Percentiles rank a stretch among this genome's conserved stretches.
Evolutionary conservation across 108 stramenopile species (phyloP).

Genomic region (Craspedostauros australis): DNA sequence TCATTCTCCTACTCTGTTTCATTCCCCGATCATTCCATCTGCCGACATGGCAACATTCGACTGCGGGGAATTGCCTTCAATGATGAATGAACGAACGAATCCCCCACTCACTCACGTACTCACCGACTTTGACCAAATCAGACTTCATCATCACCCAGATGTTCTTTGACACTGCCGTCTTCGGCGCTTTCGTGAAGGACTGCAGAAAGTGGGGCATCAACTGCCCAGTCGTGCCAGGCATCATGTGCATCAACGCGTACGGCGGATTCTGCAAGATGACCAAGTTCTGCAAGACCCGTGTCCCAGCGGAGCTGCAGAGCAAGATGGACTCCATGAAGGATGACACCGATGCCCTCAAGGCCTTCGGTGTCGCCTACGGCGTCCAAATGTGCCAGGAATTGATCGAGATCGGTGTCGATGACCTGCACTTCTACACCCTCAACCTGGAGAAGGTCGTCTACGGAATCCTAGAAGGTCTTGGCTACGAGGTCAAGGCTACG

Average conservation of each 20-base stretch:
- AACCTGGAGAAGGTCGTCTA: conserved; percentile 94
- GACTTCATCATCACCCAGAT: conserved; percentile 99
- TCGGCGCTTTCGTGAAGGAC: conserved; percentile 84
- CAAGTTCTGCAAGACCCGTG: conserved; percentile 98
- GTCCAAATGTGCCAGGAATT: conserved; percentile 83
- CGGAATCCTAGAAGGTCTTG: conserved; percentile 84
- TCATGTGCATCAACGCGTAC: conserved; percentile 98
- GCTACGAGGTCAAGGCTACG: conserved; percentile 35
- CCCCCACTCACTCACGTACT: too few species aligned
- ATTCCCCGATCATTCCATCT: neutral
- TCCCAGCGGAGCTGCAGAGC: conserved; percentile 70
- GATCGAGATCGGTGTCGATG: conserved; percentile 66
- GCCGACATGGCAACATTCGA: neutral
- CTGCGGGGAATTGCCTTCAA: too few species aligned
- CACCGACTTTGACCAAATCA: too few species aligned
- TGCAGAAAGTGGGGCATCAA: conserved; percentile 89
- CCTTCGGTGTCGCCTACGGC: conserved; percentile 91
- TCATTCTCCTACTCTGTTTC: neutral
- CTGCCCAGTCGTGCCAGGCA: conserved; percentile 93
- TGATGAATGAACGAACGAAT: too few species aligned
- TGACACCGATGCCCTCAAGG: conserved; percentile 82
- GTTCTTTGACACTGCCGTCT: conserved; percentile 97
- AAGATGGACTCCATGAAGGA: conserved; percentile 89
- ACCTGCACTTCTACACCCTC: conserved; percentile 96
- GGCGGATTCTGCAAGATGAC: conserved; percentile 98